Percentiles rank a stretch among this genome's conserved stretches.
Evolutionary conservation across 306 rosid species (phyloP).

Genomic region (Potentilla sterilis): DNA sequence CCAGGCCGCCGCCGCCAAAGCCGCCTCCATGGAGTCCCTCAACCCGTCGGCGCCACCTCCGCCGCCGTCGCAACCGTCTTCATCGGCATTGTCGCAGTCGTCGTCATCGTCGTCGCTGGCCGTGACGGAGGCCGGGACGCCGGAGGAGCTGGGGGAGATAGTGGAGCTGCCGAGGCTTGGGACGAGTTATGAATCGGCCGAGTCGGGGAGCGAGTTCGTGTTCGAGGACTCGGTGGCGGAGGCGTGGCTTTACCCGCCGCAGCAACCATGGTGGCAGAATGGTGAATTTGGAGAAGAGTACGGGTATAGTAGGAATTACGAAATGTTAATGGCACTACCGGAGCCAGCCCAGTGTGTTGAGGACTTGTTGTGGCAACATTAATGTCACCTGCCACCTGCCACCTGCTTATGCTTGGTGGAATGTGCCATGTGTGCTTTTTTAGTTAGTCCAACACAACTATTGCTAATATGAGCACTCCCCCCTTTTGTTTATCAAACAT

Average conservation of each 20-base stretch:
- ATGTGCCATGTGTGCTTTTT: not conserved
- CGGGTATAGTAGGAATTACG: conserved; percentile 31
- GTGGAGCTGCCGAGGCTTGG: conserved; percentile 58
- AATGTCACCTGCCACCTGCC: conserved; percentile 18
- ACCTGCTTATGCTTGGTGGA: not conserved
- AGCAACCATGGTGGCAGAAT: conserved; percentile 26
- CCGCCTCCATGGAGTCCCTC: conserved; percentile 65
- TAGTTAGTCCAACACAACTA: not conserved
- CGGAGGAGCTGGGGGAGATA: conserved; percentile 79
- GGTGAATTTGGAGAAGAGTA: conserved; percentile 27
- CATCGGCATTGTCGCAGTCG: conserved; percentile 18
- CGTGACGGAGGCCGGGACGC: conserved; percentile 31
- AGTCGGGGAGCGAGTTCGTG: conserved; percentile 32
- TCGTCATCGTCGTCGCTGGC: conserved; percentile 13
- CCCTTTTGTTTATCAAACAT: not conserved
- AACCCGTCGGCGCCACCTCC: not conserved
- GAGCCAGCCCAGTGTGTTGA: conserved; percentile 27
- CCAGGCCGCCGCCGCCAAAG: conserved; percentile 83
- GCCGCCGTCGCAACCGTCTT: not conserved
- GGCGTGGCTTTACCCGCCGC: conserved; percentile 36
- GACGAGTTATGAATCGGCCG: conserved; percentile 43
- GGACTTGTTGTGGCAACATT: conserved; percentile 43
- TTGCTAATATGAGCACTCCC: not conserved
- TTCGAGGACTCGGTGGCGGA: conserved; percentile 32
- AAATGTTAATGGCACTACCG: conserved; percentile 17